These are phyloP conservation scores for Fusarium sp. DNA, from an alignment of 2,329 filamentous ascomycete genomes.

Conservation along the genomic window DNA sequence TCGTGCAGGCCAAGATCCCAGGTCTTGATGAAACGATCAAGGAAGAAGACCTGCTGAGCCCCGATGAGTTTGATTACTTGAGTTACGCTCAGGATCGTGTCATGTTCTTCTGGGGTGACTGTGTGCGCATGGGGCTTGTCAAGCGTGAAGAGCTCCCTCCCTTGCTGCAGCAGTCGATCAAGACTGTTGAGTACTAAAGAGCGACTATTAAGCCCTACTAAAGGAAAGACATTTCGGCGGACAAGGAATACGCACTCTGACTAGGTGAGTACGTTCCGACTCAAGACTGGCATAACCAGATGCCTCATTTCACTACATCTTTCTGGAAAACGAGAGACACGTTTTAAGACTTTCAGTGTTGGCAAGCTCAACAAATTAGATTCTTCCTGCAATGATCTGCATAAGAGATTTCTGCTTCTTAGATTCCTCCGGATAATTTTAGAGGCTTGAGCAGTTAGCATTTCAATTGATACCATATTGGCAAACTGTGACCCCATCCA, in stretches of 20 bases:
- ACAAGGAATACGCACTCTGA: background rate
- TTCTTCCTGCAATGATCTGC: background rate
- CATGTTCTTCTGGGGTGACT: conserved; percentile 95
- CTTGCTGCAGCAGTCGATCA: conserved; percentile 72
- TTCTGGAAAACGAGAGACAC: background rate
- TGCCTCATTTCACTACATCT: background rate
- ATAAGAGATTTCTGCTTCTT: background rate
- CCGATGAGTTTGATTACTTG: conserved; percentile 90
- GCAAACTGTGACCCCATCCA: background rate
- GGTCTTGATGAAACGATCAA: conserved; percentile 68
- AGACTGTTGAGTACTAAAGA: conserved; percentile 74
- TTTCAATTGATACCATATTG: background rate
- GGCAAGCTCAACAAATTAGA: conserved; percentile 1
- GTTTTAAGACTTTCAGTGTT: background rate
- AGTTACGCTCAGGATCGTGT: conserved; percentile 91
- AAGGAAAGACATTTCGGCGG: background rate
- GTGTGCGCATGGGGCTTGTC: conserved; percentile 80
- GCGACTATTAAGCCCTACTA: background rate
- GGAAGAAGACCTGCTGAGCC: conserved; percentile 50
- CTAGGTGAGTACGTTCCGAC: conserved; percentile 22
- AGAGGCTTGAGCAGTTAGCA: background rate
- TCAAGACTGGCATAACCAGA: background rate
- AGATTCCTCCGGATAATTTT: background rate
- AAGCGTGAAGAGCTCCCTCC: conserved; percentile 80
- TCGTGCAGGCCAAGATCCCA: conserved; percentile 91